Conservation (phyloP, 1,284 basidiomycete genomes). For the Microbotryum lychnidis-dioicae region DNA sequence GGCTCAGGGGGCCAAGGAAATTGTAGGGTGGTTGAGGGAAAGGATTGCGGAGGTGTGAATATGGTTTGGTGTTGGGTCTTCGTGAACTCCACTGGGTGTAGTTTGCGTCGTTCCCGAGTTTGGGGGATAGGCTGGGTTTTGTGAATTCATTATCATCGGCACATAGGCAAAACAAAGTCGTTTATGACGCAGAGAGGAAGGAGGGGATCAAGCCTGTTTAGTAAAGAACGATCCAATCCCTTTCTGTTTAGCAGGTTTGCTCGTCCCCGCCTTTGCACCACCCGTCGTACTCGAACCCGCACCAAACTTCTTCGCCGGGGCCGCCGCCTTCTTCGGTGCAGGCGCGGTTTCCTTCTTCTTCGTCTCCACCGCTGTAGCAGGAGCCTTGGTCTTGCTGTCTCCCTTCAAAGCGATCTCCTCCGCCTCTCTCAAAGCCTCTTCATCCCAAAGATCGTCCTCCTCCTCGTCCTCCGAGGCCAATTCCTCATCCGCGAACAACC, state of each 20-base stretch:
- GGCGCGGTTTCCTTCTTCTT: not conserved
- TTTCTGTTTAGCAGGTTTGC: not conserved
- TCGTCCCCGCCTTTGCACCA: not conserved
- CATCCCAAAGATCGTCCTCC: not conserved
- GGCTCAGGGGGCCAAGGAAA: not conserved
- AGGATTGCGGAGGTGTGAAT: not conserved
- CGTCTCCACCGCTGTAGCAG: not conserved
- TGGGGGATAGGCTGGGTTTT: not conserved
- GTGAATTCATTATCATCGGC: too few relatives aligned
- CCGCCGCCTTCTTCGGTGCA: not conserved
- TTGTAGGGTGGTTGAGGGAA: not conserved
- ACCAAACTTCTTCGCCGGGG: not conserved
- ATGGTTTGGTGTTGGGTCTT: not conserved
- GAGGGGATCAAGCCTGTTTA: not conserved
- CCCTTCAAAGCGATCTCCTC: not conserved
- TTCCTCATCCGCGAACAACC: conserved; percentile 11
- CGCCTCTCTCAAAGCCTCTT: conserved; percentile 9
- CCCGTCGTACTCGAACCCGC: not conserved
- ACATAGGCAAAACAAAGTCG: too few relatives aligned
- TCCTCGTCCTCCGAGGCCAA: not conserved
- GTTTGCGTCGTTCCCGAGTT: not conserved
- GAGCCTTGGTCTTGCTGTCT: not conserved
- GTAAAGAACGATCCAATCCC: not conserved
- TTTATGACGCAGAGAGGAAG: not conserved
- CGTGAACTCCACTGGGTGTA: too few relatives aligned